These are phyloP conservation scores for Fusarium duplospermum DNA, from an alignment of 2,329 filamentous ascomycete genomes.

Conservation along the genomic window DNA sequence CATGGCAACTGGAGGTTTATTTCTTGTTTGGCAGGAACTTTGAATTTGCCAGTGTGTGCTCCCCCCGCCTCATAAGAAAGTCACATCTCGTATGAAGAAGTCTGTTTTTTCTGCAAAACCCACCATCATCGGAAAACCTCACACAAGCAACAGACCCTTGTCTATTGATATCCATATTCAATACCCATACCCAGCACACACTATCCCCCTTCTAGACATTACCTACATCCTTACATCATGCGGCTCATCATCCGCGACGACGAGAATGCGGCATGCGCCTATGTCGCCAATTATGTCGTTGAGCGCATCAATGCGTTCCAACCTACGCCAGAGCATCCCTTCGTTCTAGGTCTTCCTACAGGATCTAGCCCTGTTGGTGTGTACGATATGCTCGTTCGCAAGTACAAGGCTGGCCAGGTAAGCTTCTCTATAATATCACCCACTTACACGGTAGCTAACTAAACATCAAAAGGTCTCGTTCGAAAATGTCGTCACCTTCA, in stretches of 20 bases:
- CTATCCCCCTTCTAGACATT: slow-evolving; percentile 37
- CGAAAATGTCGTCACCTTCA: slow-evolving; percentile 90
- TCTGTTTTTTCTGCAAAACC: not conserved
- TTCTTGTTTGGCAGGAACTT: slow-evolving; percentile 17
- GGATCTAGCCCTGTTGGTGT: slow-evolving; percentile 83
- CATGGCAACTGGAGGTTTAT: slow-evolving; percentile 12
- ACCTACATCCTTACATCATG: slow-evolving; percentile 62
- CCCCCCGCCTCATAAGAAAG: slow-evolving; percentile 28
- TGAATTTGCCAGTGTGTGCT: not conserved
- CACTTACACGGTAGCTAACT: not conserved
- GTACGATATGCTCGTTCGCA: slow-evolving; percentile 79
- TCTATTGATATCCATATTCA: slow-evolving; percentile 7
- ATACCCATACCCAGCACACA: slow-evolving; percentile 12
- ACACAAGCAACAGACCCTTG: not conserved
- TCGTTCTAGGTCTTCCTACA: slow-evolving; percentile 86
- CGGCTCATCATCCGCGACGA: slow-evolving; percentile 86
- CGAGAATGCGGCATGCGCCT: slow-evolving; percentile 74
- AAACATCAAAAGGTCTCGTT: slow-evolving; percentile 76
- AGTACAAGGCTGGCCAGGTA: slow-evolving; percentile 74
- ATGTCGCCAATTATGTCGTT: slow-evolving; percentile 86
- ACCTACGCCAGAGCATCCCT: slow-evolving; percentile 78
- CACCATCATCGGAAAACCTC: not conserved
- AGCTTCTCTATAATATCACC: slow-evolving; percentile 32
- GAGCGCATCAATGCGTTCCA: slow-evolving; percentile 83
- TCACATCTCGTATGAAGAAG: slow-evolving; percentile 17